These are phyloP conservation scores for Croton setiger DNA, from an alignment of 441 rosid genomes.

Conservation along the genomic window DNA sequence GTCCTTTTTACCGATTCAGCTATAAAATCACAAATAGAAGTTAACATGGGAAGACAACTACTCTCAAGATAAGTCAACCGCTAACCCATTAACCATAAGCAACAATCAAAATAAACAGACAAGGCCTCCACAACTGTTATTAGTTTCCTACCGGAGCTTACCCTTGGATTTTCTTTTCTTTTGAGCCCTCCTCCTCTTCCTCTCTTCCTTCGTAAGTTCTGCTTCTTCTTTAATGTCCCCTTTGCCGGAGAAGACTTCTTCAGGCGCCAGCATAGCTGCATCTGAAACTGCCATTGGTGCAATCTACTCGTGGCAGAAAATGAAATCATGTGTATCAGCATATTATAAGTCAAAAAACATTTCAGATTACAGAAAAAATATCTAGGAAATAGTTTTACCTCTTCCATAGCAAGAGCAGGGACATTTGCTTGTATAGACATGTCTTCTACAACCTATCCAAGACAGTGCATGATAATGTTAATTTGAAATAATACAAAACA, in stretches of 20 bases:
- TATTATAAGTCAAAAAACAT: conserved; percentile 9
- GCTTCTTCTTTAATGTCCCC: conserved; percentile 81
- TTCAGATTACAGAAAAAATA: neutral
- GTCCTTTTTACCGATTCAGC: conserved; percentile 53
- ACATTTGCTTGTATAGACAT: conserved; percentile 82
- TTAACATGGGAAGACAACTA: conserved; percentile 6
- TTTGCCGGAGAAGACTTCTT: conserved; percentile 82
- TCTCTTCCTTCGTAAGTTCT: conserved; percentile 74
- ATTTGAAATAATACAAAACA: neutral
- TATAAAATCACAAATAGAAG: conserved; percentile 27
- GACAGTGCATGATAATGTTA: conserved; percentile 17
- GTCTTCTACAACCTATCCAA: conserved; percentile 74
- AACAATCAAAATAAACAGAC: neutral
- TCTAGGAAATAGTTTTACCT: conserved; percentile 42
- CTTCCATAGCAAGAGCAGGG: conserved; percentile 98
- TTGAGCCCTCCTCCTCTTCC: conserved; percentile 94
- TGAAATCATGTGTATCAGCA: conserved; percentile 17
- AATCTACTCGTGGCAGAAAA: conserved; percentile 46
- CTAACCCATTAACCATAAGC: neutral
- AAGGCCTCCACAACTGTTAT: neutral
- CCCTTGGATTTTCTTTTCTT: conserved; percentile 91
- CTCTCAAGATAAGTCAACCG: neutral
- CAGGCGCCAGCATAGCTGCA: conserved; percentile 98
- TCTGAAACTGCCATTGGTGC: conserved; percentile 96
- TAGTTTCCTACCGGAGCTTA: conserved; percentile 22